A percentile compares a stretch with the other conserved stretches of the same genome.
Conservation (phyloP, 2,329 filamentous ascomycete genomes). For the Domatiomyces catenatus region DNA sequence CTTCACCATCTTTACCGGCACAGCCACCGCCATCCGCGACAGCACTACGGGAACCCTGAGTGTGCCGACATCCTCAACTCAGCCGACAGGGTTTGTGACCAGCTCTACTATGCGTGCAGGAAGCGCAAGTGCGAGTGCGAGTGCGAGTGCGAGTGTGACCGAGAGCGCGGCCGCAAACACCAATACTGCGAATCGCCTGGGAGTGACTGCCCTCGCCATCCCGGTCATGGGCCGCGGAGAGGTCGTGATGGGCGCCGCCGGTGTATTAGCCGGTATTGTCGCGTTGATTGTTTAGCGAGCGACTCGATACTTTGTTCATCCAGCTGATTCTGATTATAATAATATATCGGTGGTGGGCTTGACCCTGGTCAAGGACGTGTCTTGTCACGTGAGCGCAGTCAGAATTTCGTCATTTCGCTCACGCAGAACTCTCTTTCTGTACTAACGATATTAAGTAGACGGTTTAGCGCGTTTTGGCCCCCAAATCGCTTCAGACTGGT, state of each 20-base stretch:
- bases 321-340: too few relatives aligned
- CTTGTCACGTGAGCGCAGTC: too few relatives aligned
- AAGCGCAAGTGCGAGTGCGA: not conserved
- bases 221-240: not conserved
- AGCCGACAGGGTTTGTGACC: not conserved
- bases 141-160: not conserved
- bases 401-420: too few relatives aligned
- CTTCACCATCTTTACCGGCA: not conserved
- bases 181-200: constrained; percentile 5
- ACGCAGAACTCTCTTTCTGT: too few relatives aligned
- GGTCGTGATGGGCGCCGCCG: constrained; percentile 4
- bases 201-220: not conserved
- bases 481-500: not conserved
- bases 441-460: not conserved
- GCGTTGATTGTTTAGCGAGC: constrained; percentile 3
- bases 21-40: not conserved
- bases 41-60: not conserved
- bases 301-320: not conserved
- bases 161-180: constrained; percentile 3
- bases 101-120: not conserved
- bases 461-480: not conserved
- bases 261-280: constrained; percentile 5
- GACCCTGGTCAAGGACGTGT: too few relatives aligned
- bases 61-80: not conserved
- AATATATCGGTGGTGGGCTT: too few relatives aligned